Evolutionary conservation across 2,329 filamentous ascomycete genomes (phyloP).

Genomic region (Curvularia sp.): DNA sequence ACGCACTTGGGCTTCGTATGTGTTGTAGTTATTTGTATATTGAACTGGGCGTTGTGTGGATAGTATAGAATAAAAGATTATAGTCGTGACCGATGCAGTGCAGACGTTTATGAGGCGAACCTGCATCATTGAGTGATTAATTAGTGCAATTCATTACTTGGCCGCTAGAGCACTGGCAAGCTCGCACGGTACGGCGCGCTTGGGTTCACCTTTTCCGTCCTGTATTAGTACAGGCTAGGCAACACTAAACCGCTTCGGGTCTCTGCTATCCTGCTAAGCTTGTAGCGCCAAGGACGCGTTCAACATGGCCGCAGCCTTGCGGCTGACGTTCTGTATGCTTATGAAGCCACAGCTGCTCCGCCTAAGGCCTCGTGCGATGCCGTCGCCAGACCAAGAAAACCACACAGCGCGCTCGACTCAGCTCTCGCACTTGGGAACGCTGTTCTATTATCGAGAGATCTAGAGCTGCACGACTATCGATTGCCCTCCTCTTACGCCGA

Average conservation of each 20-base stretch:
- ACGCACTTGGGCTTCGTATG: no score
- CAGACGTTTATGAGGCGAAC: no score
- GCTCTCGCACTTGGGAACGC: not conserved
- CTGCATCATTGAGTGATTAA: no score
- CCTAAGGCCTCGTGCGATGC: slow-evolving; percentile 4
- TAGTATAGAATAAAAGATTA: no score
- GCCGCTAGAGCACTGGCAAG: no score
- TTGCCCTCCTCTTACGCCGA: not conserved
- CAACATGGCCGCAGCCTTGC: slow-evolving; percentile 1
- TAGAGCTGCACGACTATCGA: not conserved
- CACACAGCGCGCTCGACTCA: slow-evolving; percentile 3
- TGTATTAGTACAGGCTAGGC: slow-evolving; percentile 2
- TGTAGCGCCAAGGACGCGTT: slow-evolving; percentile 2
- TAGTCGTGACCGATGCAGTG: no score
- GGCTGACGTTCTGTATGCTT: slow-evolving; percentile 5
- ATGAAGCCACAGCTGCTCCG: slow-evolving; percentile 6
- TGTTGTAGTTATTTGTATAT: no score
- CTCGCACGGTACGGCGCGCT: not conserved
- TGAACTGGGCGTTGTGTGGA: no score
- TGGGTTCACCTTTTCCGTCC: slow-evolving; percentile 6
- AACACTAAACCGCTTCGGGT: slow-evolving; percentile 3
- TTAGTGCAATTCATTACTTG: no score
- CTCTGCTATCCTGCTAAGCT: slow-evolving; percentile 4
- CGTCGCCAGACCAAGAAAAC: not conserved
- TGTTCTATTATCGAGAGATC: not conserved